Base-by-base conservation (phyloP, 106 monocot species). In the Ottelia alismoides region DNA sequence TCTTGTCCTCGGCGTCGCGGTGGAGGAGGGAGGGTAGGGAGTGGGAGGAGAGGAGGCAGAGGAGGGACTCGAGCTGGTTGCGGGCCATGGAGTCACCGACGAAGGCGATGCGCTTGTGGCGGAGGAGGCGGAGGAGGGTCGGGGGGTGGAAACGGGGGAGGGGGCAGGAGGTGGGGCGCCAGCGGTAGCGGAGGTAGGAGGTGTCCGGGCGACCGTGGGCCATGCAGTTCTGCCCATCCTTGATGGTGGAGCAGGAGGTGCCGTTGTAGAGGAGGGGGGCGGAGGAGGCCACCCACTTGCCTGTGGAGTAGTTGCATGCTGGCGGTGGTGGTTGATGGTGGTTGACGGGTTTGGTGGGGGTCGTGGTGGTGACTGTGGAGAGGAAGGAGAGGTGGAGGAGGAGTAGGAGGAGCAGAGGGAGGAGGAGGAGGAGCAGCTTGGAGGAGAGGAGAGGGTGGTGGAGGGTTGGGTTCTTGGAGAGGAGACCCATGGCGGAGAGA, bases 41-140 rank as follows among this genome's bases (percentile, higher is more conserved):
- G 1, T 51, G 45, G 27, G 71, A 19, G 22, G 85, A 63, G 20
- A 85, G 78, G 43, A 91, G 81, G 61, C 91, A 85, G 60, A 85
- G 71, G 53, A 91, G 91, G 49, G 85, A 91, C 48, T 91, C 91
- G 0, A 67, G 28, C 66, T 91, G 91, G 64, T 91, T 91, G 21
- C 91, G 70, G 20, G 85, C 85, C 63, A 85, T 47, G 32, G 91
- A 91, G 58, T 91, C 85, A 24, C 90, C 84, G 60, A 91, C 56
- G 64, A 91, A 91, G 9, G 81, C 84, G 14, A 91, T 3, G 63
- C 81, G 81, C 22, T 60, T 72, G 66, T 72, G 46, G 17, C 27
- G 49, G 31, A 81, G 40, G n/a, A 75, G 59, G 23, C 46, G 30
- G 57, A 85, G 81, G 72, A 85, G 81, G 9, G 57, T 46, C 14